phyloP scores from a whole-genome alignment of 2,329 filamentous ascomycete species.

The Colletotrichum sp. region DNA sequence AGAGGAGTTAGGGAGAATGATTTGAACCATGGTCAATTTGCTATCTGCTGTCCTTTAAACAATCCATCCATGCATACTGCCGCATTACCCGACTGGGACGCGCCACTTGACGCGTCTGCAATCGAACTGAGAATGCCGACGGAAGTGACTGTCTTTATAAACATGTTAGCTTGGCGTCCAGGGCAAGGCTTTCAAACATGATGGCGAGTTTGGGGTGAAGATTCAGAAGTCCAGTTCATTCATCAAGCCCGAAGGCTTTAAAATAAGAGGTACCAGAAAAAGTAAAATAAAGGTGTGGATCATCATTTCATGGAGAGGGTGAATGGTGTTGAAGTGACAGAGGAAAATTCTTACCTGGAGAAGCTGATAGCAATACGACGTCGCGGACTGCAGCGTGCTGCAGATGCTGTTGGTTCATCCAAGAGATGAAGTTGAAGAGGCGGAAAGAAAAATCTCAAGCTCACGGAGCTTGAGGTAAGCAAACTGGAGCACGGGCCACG shows the following conservation, averaged over 20 bases:
- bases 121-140: neutral
- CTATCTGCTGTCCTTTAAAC: neutral
- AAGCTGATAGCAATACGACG: neutral
- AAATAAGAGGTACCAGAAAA: constrained; percentile 99
- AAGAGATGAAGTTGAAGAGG: neutral
- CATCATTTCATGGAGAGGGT: constrained; percentile 64
- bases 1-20: neutral
- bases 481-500: constrained; percentile 7
- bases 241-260: constrained; percentile 74
- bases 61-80: neutral
- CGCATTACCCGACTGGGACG: neutral
- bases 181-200: neutral
- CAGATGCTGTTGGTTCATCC: neutral
- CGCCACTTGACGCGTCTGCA: neutral
- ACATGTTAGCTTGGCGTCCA: neutral
- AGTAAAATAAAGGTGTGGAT: constrained; percentile 64
- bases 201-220: neutral
- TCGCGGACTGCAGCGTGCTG: neutral
- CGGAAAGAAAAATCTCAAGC: constrained; percentile 11
- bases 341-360: constrained; percentile 37
- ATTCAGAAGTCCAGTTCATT: constrained; percentile 90
- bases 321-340: neutral
- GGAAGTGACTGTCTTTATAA: neutral
- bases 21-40: neutral
- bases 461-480: constrained; percentile 15